Evolutionary conservation across 495 filamentous ascomycete genomes (phyloP), one percentile per base, ranked within the genome.

Genomic region (Aspergillus ellipticus): DNA sequence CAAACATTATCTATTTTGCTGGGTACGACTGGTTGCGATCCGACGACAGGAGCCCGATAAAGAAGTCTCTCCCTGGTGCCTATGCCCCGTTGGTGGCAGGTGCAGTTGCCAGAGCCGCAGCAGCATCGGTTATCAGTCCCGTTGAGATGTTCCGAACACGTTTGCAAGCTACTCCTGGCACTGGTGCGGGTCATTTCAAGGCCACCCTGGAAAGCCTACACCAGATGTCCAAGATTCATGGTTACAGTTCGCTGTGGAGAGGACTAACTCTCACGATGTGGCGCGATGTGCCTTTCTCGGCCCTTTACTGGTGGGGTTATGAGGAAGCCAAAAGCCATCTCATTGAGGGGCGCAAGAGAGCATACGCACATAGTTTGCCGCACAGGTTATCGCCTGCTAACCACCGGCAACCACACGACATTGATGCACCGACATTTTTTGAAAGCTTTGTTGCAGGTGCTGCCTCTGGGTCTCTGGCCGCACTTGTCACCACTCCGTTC

Each of bases 1-100:
- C 84, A 33, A 98, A 98, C 70, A 92, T 98, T 57, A 97, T 98
- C 56, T 98, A 98, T 72, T 96, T 97, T 63, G 93, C 94, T 29
- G 94, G 93, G n/a, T 98, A 98, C 68, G 94, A 98, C 64, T 94
- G 89, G 85, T 72, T 98, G 56, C 86, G 94, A 13, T 85, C 74
- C 20, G 88, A 87, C 64, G 74, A 77, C 1, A 68, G 70, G 35
- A 91, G 87, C 51, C 92, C 89, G 0, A 79, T 96, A 56, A 77
- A 78, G 46, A 75, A 73, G 28, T 49, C 75, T 22, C 64, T 90
- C 4, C 73, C 78, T 10, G 88, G 90, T 54, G 62, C 68, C 2
- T 92, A 88, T 67, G 84, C 87, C 3, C 91, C 94, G 1, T 79
- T 97, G 3, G 75, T 89, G 9, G 92, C 90, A 16, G 94, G 95